These are phyloP conservation scores for Termitomyces sp. DNA, from an alignment of 768 basidiomycete species.

Conservation along the genomic window DNA sequence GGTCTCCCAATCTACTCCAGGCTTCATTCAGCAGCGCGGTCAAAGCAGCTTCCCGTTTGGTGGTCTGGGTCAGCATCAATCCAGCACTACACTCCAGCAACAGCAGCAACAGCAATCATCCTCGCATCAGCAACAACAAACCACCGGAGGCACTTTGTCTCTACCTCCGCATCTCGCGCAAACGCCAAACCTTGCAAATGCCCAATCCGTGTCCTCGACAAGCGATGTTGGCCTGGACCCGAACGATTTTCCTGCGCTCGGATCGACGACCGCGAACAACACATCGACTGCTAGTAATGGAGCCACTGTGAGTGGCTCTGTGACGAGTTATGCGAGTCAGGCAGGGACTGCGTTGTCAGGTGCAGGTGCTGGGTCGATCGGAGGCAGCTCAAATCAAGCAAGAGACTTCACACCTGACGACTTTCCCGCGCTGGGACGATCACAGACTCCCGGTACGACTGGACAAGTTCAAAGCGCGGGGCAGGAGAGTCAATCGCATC, in stretches of 20 bases:
- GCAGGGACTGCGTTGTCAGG: conserved; percentile 58
- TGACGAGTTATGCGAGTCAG: conserved; percentile 80
- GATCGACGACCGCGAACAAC: conserved; percentile 48
- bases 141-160: conserved; percentile 45
- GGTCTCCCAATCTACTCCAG: conserved; percentile 52
- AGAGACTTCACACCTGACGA: conserved; percentile 84
- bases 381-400: conserved; percentile 33
- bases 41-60: conserved; percentile 64
- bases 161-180: conserved; percentile 53
- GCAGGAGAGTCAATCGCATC: conserved; percentile 46
- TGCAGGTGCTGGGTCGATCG: conserved; percentile 29
- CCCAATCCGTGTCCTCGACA: conserved; percentile 57
- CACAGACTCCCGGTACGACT: conserved; percentile 33
- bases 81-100: conserved; percentile 35
- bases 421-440: conserved; percentile 77
- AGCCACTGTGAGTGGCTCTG: conserved; percentile 23
- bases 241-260: conserved; percentile 85
- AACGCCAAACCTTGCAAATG: conserved; percentile 42
- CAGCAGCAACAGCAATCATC: conserved; percentile 29
- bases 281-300: conserved; percentile 33
- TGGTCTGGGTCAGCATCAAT: conserved; percentile 46
- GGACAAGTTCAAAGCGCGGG: conserved; percentile 26
- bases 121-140: conserved; percentile 51
- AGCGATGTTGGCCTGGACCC: conserved; percentile 80
- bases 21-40: conserved; percentile 59